Evolutionary conservation across 2,329 filamentous ascomycete genomes (phyloP).

Genomic region (Microdochium paspali): DNA sequence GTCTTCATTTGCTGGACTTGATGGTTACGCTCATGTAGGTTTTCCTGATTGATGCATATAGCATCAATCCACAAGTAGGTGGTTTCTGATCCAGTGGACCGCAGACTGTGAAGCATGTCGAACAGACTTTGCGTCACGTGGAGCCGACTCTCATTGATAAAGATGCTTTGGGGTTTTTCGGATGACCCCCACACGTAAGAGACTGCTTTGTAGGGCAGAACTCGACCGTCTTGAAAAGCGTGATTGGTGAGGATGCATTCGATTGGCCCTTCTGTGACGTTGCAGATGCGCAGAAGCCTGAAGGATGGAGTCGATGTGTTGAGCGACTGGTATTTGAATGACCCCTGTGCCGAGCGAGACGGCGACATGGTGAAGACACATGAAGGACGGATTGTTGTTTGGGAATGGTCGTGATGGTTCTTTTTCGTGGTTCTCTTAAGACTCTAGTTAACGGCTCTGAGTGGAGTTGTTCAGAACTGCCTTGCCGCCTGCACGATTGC

Average conservation of each 20-base stretch:
- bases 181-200: background rate
- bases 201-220: background rate
- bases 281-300: background rate
- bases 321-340: background rate
- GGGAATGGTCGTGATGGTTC: no score
- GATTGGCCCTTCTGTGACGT: background rate
- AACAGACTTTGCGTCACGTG: background rate
- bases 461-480: no score
- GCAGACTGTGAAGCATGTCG: background rate
- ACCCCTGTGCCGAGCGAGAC: background rate
- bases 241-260: background rate
- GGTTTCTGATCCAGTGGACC: background rate
- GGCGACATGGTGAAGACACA: background rate
- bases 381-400: no score
- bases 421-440: no score
- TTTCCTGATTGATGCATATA: no score
- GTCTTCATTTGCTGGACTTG: no score
- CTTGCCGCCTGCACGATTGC: no score
- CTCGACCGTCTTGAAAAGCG: background rate
- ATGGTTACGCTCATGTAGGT: no score
- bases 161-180: background rate
- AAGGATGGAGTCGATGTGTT: background rate
- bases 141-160: background rate
- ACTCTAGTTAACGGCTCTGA: no score
- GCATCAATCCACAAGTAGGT: no score